A percentile compares a stretch with the other conserved stretches of the same genome.
Evolutionary conservation across 441 rosid genomes (phyloP).

Genomic region (Croton setiger): DNA sequence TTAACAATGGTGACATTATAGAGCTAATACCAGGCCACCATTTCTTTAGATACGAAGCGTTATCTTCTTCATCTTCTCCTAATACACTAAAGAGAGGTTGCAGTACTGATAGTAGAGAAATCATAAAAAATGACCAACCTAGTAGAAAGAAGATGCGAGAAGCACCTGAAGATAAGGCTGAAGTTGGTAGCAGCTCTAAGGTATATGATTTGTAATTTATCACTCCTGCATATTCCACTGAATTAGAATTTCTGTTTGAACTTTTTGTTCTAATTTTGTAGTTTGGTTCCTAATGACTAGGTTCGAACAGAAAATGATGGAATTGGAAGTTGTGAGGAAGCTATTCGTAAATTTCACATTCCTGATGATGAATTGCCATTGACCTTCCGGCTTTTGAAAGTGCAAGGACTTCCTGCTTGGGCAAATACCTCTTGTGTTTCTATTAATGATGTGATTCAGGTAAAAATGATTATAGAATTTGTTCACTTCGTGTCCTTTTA

Average conservation of each 20-base stretch:
- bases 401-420: conserved; percentile 77
- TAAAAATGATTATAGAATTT: conserved; percentile 18
- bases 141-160: conserved; percentile 45
- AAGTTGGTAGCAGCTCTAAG: conserved; percentile 20
- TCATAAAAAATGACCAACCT: conserved; percentile 17
- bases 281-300: conserved; percentile 18
- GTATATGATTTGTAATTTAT: conserved; percentile 14
- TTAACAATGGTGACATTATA: conserved; percentile 55
- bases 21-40: conserved; percentile 90
- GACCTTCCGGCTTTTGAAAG: conserved; percentile 68
- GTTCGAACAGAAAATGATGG: conserved; percentile 21
- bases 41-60: conserved; percentile 51
- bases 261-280: not conserved
- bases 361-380: conserved; percentile 39
- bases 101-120: conserved; percentile 12
- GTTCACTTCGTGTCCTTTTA: not conserved
- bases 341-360: conserved; percentile 44
- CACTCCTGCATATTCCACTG: not conserved
- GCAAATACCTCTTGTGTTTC: conserved; percentile 87
- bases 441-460: conserved; percentile 83
- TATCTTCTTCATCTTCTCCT: conserved; percentile 20
- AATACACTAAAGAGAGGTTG: conserved; percentile 31
- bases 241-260: not conserved
- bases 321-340: conserved; percentile 29
- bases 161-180: conserved; percentile 23